phyloP scores from a whole-genome alignment of 305 asterid genomes.

The Fraxinus ornus region DNA sequence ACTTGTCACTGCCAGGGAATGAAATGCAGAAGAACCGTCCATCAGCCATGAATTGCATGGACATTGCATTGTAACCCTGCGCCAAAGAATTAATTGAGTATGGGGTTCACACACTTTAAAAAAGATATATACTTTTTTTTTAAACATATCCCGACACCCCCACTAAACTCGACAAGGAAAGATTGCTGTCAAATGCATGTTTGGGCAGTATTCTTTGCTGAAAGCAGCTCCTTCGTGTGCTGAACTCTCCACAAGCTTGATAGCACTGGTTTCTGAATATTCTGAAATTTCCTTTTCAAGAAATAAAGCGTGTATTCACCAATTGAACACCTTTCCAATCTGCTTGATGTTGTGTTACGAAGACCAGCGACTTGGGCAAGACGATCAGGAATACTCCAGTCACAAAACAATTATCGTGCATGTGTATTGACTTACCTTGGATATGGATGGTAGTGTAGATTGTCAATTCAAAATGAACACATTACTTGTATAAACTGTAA shows the following conservation, averaged over 20 bases:
- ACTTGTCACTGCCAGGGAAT: constrained; percentile 54
- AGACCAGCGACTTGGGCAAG: constrained; percentile 15
- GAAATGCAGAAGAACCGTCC: constrained; percentile 55
- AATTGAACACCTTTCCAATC: constrained; percentile 14
- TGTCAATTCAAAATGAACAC: not conserved
- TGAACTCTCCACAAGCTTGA: constrained; percentile 23
- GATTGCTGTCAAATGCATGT: constrained; percentile 25
- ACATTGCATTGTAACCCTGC: constrained; percentile 63
- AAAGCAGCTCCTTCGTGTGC: constrained; percentile 9
- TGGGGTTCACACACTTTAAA: constrained; percentile 47
- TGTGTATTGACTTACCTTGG: constrained; percentile 2
- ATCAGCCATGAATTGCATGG: constrained; percentile 49
- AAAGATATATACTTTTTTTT: constrained; percentile 34
- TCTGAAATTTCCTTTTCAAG: constrained; percentile 3
- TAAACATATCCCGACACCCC: constrained; percentile 44
- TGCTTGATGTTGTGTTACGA: not conserved
- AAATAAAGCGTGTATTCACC: constrained; percentile 1
- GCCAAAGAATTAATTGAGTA: constrained; percentile 73
- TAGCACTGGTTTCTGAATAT: constrained; percentile 16
- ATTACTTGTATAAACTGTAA: not conserved
- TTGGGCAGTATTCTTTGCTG: constrained; percentile 22
- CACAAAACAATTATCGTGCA: constrained; percentile 7
- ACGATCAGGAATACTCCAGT: not conserved
- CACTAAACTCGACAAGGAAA: constrained; percentile 39
- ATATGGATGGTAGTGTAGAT: not conserved